These are phyloP conservation scores for Mortierella antarctica DNA, from an alignment of 192 early-diverging fungal genomes.

Conservation along the genomic window DNA sequence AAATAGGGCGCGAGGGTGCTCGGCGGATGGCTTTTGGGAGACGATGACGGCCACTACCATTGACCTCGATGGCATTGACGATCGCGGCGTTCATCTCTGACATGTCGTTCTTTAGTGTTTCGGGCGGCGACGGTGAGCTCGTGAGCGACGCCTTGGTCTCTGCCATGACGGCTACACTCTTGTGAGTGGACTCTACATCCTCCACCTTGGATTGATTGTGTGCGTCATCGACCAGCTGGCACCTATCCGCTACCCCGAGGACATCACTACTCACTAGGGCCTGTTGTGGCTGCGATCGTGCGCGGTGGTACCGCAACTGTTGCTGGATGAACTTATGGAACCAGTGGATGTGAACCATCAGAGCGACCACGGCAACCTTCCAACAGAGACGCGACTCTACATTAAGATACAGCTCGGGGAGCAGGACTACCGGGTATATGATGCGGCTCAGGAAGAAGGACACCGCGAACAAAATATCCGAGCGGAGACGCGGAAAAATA, in stretches of 20 bases:
- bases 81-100: background rate
- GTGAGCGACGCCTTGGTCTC: background rate
- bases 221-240: background rate
- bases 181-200: background rate
- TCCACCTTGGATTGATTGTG: background rate
- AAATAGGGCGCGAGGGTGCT: background rate
- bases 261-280: background rate
- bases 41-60: slow-evolving; percentile 4
- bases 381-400: slow-evolving; percentile 38
- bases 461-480: slow-evolving; percentile 30
- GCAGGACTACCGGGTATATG: slow-evolving; percentile 27
- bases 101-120: background rate
- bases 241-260: no score
- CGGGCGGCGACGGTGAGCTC: background rate
- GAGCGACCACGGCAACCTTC: slow-evolving; percentile 36
- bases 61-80: slow-evolving; percentile 11
- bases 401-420: slow-evolving; percentile 41
- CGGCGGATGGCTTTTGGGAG: slow-evolving; percentile 2
- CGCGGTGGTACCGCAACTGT: slow-evolving; percentile 31
- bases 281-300: background rate
- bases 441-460: slow-evolving; percentile 35
- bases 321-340: slow-evolving; percentile 46
- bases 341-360: slow-evolving; percentile 42
- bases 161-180: no score
- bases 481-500: slow-evolving; percentile 39